These are phyloP conservation scores for Penicillium cinerascens DNA, from an alignment of 495 filamentous ascomycete genomes.

Conservation along the genomic window DNA sequence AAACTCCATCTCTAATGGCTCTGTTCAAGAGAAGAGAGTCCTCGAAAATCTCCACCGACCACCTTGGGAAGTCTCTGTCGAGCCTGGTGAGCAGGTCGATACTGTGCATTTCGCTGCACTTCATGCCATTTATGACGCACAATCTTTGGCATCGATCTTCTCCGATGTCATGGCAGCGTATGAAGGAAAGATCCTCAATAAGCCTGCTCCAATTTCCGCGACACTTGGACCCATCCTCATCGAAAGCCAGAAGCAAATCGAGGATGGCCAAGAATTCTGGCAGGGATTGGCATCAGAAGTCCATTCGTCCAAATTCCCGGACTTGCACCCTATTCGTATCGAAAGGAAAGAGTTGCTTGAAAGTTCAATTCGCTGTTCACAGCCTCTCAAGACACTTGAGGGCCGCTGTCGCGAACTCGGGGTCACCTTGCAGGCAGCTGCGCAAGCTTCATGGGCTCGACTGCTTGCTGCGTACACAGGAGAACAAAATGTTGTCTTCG, in stretches of 20 bases:
- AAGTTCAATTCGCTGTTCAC: constrained; percentile 35
- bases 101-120: constrained; percentile 54
- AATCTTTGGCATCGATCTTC: constrained; percentile 59
- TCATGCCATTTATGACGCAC: constrained; percentile 79
- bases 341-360: constrained; percentile 32
- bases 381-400: constrained; percentile 46
- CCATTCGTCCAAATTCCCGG: constrained; percentile 61
- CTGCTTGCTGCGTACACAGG: constrained; percentile 70
- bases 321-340: constrained; percentile 59
- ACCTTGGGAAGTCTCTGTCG: constrained; percentile 45
- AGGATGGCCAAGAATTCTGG: constrained; percentile 58
- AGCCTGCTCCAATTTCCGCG: constrained; percentile 27
- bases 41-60: constrained; percentile 41
- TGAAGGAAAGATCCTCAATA: constrained; percentile 17
- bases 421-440: constrained; percentile 67
- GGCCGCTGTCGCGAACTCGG: constrained; percentile 45
- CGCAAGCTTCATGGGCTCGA: constrained; percentile 71
- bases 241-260: constrained; percentile 28
- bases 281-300: constrained; percentile 45
- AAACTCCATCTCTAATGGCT: constrained; percentile 16
- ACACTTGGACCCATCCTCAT: constrained; percentile 52
- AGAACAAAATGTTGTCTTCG: constrained; percentile 64
- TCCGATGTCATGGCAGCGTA: constrained; percentile 48
- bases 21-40: constrained; percentile 14
- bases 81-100: constrained; percentile 10